A percentile compares a stretch with the other conserved stretches of the same genome.
Evolutionary conservation across 805 yeast species (phyloP).

Genomic region (Hanseniaspora thailandica): DNA sequence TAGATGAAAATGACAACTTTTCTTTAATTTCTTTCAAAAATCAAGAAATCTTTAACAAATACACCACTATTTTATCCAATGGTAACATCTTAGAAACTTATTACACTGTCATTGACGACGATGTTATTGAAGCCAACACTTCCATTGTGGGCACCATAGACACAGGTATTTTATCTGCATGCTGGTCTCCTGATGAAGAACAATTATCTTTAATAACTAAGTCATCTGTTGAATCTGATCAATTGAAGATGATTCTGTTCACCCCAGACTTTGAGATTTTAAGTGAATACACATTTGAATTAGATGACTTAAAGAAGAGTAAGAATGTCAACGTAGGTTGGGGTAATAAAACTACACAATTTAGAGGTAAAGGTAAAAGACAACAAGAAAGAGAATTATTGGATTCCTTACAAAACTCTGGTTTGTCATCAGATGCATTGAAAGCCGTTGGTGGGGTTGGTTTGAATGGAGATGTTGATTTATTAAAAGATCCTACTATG

Average conservation of each 20-base stretch:
- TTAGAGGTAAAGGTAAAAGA: slow-evolving; percentile 84
- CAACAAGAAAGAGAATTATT: slow-evolving; percentile 54
- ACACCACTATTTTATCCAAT: slow-evolving; percentile 52
- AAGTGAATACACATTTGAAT: slow-evolving; percentile 46
- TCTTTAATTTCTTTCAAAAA: slow-evolving; percentile 47
- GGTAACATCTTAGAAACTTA: slow-evolving; percentile 68
- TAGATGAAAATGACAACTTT: slow-evolving; percentile 33
- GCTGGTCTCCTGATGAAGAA: slow-evolving; percentile 91
- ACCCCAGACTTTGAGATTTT: slow-evolving; percentile 73
- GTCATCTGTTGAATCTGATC: slow-evolving; percentile 19
- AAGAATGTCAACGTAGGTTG: slow-evolving; percentile 94
- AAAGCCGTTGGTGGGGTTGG: slow-evolving; percentile 33
- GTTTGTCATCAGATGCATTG: slow-evolving; percentile 29
- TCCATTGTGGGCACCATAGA: slow-evolving; percentile 73
- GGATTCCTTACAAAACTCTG: slow-evolving; percentile 41
- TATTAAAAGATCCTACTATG: slow-evolving; percentile 81
- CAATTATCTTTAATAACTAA: slow-evolving; percentile 62
- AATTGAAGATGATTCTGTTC: slow-evolving; percentile 44
- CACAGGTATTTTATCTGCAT: slow-evolving; percentile 55
- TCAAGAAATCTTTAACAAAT: slow-evolving; percentile 55
- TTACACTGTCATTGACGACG: slow-evolving; percentile 38
- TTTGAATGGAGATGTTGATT: slow-evolving; percentile 38
- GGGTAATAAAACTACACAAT: slow-evolving; percentile 96
- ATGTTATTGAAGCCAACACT: slow-evolving; percentile 37
- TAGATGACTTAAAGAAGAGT: slow-evolving; percentile 54